Evolutionary conservation across 345 rosid species (phyloP), one percentile per base, ranked within the genome.

Genomic region (Iberis pinnata): DNA sequence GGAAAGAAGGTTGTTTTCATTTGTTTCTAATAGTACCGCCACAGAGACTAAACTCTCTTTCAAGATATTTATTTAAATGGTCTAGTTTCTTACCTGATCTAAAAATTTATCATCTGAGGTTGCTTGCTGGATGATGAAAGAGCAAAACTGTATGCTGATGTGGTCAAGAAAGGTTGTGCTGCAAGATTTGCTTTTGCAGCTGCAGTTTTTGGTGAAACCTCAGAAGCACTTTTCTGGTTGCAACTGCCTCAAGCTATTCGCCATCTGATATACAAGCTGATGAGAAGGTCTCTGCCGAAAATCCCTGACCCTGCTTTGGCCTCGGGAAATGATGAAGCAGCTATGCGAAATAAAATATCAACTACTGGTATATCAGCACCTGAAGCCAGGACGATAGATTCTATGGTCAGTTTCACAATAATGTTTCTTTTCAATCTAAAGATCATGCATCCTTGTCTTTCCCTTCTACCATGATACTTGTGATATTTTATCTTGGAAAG

Each of bases 171-270:
- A 78, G 95, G 98, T 56, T 82, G 56, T 70, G 76, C 84, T 12
- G 84, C 76, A 49, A 82, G 92, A 76, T 88, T 84, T 81, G 89
- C 98, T 33, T 83, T 90, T 65, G 95, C 96, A n/a, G 95, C 98
- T 68, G 89, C 96, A 54, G 68, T 83, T 67, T 90, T 82, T 74
- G 96, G 96, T 59, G 98, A 90, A 75, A 76, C 75, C 40, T 68
- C 84, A 14, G 96, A 90, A 73, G 88, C 96, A 60, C 75, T 84
- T 64, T 90, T 90, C 80, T 90, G 98, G 98, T 69, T 90, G 76
- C 95, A 85, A 70, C 77, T 90, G 71, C 89, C 98, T 20, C 81
- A 50, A 65, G 98, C 98, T 69, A 75, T 90, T 25, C 76, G 79
- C 55, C 95, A 84, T 74, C 74, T 80, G 60, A 79, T 79, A 76